Evolutionary conservation across 352 stramenopile genomes (phyloP).

Genomic region (Globisporangium emineosum): DNA sequence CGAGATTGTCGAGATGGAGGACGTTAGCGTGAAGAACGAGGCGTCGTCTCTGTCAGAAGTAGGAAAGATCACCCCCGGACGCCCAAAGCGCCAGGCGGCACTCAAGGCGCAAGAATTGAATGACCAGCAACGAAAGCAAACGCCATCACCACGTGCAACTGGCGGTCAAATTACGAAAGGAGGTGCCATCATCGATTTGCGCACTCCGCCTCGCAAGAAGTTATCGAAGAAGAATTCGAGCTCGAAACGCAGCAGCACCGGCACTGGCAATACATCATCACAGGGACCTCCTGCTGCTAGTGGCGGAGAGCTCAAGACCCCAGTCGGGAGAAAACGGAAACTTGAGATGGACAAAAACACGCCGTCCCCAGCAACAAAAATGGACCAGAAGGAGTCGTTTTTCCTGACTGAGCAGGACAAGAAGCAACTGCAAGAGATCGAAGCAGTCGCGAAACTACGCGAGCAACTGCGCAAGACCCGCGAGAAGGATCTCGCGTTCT

Average conservation of each 20-base stretch:
- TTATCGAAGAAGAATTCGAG: neutral
- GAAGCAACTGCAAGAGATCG: conserved; percentile 70
- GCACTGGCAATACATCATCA: neutral
- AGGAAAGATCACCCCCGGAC: conserved; percentile 28
- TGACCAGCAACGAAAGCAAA: conserved; percentile 8
- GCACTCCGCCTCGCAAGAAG: conserved; percentile 13
- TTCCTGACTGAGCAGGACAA: conserved; percentile 65
- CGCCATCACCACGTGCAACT: neutral
- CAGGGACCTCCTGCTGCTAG: neutral
- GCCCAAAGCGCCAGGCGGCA: conserved; percentile 55
- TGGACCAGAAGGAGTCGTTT: conserved; percentile 38
- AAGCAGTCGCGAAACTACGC: conserved; percentile 55
- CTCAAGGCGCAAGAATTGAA: conserved; percentile 36
- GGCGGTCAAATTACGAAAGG: conserved; percentile 6
- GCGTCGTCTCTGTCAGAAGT: neutral
- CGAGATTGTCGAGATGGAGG: neutral
- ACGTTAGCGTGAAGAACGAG: neutral
- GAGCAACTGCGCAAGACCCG: conserved; percentile 61
- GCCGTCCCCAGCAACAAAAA: conserved; percentile 26
- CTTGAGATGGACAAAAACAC: conserved; percentile 64
- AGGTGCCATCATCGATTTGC: conserved; percentile 8
- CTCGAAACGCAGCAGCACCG: neutral
- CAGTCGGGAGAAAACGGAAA: conserved; percentile 49
- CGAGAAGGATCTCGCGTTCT: conserved; percentile 72
- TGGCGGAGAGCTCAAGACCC: conserved; percentile 13